Evolutionary conservation across 805 yeast genomes (phyloP), one percentile per base, ranked within the genome.

Genomic region (Kazachstania africana): DNA sequence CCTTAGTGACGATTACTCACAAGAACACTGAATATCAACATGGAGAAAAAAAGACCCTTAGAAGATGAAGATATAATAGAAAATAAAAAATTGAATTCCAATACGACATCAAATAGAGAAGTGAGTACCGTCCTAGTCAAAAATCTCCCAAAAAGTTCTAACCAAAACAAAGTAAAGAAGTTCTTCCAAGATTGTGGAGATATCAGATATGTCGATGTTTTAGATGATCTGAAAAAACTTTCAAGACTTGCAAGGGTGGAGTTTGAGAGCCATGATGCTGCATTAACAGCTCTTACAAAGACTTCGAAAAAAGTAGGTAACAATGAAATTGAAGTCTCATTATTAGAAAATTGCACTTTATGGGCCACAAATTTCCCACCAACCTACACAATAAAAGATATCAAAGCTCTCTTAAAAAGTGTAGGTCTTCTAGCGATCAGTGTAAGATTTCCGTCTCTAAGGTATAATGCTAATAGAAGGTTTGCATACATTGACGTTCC

Each of bases 321-420:
- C 6, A 68, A 62, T 0, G 63, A 59, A 24, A 56, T 82, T 0
- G 29, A 43, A 3, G 78, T 82, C 0, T 49, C 48, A 3, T 53
- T 67, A 22, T 52, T 71, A 3, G 45, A 55, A 14, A 59, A 66
- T 10, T 59, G 70, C 23, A 77, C 84, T 0, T 36, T 82, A 1
- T 83, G 83, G 78, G 73, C 76, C 2, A 70, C 87, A 0, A 82
- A 82, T 44, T 81, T 69, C 43, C 85, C 93, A 0, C 77, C 82
- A 2, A 44, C 56, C 1, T 67, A 50, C 36, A 60, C 63, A 0
- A 57, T 59, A 16, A 52, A 49, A 0, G 56, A 63, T 4, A 31
- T 83, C 0, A 42, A 44, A 12, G 38, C 44, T 0, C 14, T 68
- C 8, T 75, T 81, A 44, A 34, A 47, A 0, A 27, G 50, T 25